Conservation (phyloP, 192 early-diverging fungal species). For the Entrophospora sp. region DNA sequence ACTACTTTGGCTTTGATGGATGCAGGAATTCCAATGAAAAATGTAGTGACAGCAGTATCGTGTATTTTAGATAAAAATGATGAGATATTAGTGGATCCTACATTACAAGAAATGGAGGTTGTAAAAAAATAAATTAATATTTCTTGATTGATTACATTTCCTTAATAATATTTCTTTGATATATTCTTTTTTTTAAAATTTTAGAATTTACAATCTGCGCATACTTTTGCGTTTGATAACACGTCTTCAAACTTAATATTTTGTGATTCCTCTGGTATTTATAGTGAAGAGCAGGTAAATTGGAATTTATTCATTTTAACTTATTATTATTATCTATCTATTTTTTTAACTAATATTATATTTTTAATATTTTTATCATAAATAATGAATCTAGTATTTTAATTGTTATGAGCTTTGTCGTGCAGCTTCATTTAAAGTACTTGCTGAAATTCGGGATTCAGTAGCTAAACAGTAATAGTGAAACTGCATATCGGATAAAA, state of each 20-base stretch:
- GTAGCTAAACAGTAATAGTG: no score
- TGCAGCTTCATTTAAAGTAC: slow-evolving; percentile 18
- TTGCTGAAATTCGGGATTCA: not conserved
- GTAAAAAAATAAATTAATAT: not conserved
- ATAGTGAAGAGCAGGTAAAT: slow-evolving; percentile 54
- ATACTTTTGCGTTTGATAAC: slow-evolving; percentile 80
- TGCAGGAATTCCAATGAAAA: slow-evolving; percentile 76
- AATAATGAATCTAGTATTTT: slow-evolving; percentile 26
- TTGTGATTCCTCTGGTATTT: slow-evolving; percentile 67
- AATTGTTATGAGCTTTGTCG: slow-evolving; percentile 28
- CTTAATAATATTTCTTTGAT: not conserved
- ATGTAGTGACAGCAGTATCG: slow-evolving; percentile 57
- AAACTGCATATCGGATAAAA: no score
- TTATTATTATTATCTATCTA: no score
- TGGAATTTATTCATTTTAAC: no score
- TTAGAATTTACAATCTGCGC: slow-evolving; percentile 57
- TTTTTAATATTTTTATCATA: not conserved
- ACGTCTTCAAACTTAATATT: slow-evolving; percentile 40
- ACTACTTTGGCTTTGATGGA: slow-evolving; percentile 78
- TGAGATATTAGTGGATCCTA: slow-evolving; percentile 72
- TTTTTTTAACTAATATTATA: not conserved
- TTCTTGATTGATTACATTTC: not conserved
- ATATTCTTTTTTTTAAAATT: not conserved
- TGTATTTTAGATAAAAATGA: slow-evolving; percentile 57
- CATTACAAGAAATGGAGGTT: slow-evolving; percentile 60